Evolutionary conservation across 2,329 filamentous ascomycete species (phyloP).

Genomic region (Ceratocystis huliohia): DNA sequence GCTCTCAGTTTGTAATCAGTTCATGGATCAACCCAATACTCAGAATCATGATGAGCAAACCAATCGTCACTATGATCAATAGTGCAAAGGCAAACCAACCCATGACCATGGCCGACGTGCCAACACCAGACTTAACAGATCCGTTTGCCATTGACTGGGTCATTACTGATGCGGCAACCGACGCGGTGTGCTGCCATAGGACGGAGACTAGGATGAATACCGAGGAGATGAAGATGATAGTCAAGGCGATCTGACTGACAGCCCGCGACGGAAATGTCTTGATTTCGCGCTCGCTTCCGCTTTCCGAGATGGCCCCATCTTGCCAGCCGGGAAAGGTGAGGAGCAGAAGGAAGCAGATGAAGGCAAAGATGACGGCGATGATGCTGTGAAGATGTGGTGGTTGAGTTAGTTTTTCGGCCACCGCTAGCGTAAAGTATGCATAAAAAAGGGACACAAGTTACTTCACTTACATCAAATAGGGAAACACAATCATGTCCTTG

Average conservation of each 20-base stretch:
- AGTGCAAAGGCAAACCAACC: slow-evolving; percentile 95
- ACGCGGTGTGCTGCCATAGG: slow-evolving; percentile 88
- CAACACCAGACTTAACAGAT: slow-evolving; percentile 72
- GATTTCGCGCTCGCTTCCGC: slow-evolving; percentile 72
- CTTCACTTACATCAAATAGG: slow-evolving; percentile 73
- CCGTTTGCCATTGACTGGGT: slow-evolving; percentile 88
- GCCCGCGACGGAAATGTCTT: slow-evolving; percentile 87
- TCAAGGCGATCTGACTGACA: slow-evolving; percentile 83
- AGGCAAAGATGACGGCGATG: slow-evolving; percentile 93
- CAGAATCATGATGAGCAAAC: slow-evolving; percentile 88
- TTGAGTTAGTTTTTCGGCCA: background rate
- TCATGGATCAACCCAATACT: slow-evolving; percentile 72
- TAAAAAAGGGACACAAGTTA: background rate
- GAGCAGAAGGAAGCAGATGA: slow-evolving; percentile 86
- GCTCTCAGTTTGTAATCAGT: slow-evolving; percentile 29
- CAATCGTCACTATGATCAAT: slow-evolving; percentile 90
- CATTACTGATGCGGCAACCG: slow-evolving; percentile 85
- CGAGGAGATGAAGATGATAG: slow-evolving; percentile 72
- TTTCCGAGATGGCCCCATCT: slow-evolving; percentile 55
- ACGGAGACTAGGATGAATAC: slow-evolving; percentile 64
- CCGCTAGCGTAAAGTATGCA: no score
- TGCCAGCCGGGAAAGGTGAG: slow-evolving; percentile 98
- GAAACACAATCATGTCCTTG: slow-evolving; percentile 97
- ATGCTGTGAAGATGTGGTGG: slow-evolving; percentile 45
- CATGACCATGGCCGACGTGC: slow-evolving; percentile 89